Evolutionary conservation across 371 early-diverging fungal species (phyloP).

Genomic region (Mucor circinelloides): DNA sequence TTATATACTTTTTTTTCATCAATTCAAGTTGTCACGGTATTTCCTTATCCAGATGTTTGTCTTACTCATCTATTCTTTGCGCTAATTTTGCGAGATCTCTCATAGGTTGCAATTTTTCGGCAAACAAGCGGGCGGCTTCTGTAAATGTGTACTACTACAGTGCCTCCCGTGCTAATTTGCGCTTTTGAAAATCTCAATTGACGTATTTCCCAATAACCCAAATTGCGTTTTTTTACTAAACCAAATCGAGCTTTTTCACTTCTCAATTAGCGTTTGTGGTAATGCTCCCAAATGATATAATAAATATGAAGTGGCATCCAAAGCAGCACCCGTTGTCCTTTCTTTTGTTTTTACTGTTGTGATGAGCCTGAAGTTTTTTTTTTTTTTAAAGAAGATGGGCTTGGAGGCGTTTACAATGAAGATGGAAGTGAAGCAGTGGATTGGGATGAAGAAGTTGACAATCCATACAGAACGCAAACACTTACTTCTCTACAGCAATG

Average conservation of each 20-base stretch:
- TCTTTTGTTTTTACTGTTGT: background rate
- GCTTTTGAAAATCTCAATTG: background rate
- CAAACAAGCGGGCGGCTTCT: background rate
- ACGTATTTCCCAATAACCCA: background rate
- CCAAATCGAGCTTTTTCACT: background rate
- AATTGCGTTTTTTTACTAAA: background rate
- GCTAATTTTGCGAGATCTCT: constrained; percentile 19
- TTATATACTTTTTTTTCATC: background rate
- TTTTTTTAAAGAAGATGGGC: constrained; percentile 16
- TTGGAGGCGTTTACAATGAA: constrained; percentile 17
- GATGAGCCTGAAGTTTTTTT: background rate
- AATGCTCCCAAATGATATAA: background rate
- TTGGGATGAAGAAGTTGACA: constrained; percentile 10
- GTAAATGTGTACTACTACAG: background rate
- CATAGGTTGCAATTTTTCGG: background rate
- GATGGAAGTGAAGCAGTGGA: constrained; percentile 16
- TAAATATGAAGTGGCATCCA: background rate
- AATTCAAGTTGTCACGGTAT: background rate
- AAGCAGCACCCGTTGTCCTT: background rate
- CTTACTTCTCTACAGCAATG: background rate
- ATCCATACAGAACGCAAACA: background rate
- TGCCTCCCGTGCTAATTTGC: background rate
- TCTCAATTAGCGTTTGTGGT: constrained; percentile 1
- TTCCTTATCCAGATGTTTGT: background rate
- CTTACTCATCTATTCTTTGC: background rate